These are phyloP conservation scores for Lactarius indigo DNA, from an alignment of 768 basidiomycete genomes.

Conservation along the genomic window DNA sequence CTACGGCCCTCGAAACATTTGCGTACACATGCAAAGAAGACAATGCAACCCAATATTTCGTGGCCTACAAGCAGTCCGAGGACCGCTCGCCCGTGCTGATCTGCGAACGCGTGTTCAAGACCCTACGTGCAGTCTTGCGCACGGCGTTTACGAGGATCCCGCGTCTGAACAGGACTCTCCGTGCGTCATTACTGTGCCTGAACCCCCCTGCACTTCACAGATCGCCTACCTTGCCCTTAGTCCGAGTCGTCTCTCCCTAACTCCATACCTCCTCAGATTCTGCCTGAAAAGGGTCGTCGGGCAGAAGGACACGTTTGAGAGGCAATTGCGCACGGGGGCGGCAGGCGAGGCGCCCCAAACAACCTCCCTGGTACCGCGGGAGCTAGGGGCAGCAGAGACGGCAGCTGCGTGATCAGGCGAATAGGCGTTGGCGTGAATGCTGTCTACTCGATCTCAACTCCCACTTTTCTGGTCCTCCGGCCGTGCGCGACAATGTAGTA, in stretches of 20 bases:
- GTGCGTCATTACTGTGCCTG: conserved; percentile 86
- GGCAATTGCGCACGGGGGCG: conserved; percentile 76
- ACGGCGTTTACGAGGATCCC: no score
- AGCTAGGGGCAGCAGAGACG: neutral
- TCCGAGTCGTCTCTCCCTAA: no score
- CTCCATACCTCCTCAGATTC: conserved; percentile 85
- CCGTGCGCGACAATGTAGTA: no score
- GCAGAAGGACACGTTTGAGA: conserved; percentile 89
- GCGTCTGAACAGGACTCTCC: no score
- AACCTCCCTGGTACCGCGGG: neutral
- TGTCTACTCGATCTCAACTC: conserved; percentile 47
- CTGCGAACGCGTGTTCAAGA: conserved; percentile 93
- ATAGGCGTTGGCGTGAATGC: conserved; percentile 36
- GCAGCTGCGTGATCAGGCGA: neutral
- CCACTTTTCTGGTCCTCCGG: neutral
- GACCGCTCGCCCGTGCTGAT: no score
- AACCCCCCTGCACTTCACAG: conserved; percentile 75
- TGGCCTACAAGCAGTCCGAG: conserved; percentile 89
- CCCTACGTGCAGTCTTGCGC: conserved; percentile 76
- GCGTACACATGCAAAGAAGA: conserved; percentile 54
- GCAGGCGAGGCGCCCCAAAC: conserved; percentile 39
- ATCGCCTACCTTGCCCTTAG: neutral
- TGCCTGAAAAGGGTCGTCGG: conserved; percentile 93
- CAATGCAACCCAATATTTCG: conserved; percentile 88
- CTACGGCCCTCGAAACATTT: no score